Evolutionary conservation across 345 rosid species (phyloP).

Genomic region (Capsella bursapastoris): DNA sequence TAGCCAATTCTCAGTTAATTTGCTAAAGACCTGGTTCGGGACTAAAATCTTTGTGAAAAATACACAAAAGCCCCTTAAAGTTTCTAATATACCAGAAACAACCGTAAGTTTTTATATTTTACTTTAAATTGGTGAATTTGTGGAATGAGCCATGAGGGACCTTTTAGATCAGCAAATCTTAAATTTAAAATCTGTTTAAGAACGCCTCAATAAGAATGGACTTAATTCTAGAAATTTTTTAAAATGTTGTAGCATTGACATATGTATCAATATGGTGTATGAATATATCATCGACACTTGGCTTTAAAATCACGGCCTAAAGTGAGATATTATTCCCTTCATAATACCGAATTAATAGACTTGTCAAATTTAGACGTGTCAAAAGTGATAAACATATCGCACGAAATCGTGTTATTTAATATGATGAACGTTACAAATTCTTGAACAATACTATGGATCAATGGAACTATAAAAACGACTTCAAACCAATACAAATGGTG

Average conservation of each 20-base stretch:
- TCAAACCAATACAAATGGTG: constrained; percentile 4
- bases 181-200: too few relatives aligned
- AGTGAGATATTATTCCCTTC: neutral
- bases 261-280: neutral
- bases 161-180: too few relatives aligned
- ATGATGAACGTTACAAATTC: constrained; percentile 26
- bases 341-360: constrained; percentile 16
- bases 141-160: too few relatives aligned
- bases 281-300: neutral
- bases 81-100: neutral
- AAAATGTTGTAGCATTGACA: neutral
- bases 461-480: neutral
- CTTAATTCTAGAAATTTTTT: neutral
- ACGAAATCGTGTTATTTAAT: constrained; percentile 25
- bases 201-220: too few relatives aligned
- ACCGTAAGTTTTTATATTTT: neutral
- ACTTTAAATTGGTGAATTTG: neutral
- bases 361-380: constrained; percentile 33
- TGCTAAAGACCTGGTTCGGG: constrained; percentile 21
- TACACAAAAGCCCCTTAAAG: neutral
- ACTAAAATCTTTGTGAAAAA: neutral
- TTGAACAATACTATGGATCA: neutral
- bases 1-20: constrained; percentile 5
- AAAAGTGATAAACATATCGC: constrained; percentile 29
- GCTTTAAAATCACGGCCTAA: neutral